Evolutionary conservation across 1,284 basidiomycete genomes (phyloP).

Genomic region (Kalmanozyma brasiliensis): DNA sequence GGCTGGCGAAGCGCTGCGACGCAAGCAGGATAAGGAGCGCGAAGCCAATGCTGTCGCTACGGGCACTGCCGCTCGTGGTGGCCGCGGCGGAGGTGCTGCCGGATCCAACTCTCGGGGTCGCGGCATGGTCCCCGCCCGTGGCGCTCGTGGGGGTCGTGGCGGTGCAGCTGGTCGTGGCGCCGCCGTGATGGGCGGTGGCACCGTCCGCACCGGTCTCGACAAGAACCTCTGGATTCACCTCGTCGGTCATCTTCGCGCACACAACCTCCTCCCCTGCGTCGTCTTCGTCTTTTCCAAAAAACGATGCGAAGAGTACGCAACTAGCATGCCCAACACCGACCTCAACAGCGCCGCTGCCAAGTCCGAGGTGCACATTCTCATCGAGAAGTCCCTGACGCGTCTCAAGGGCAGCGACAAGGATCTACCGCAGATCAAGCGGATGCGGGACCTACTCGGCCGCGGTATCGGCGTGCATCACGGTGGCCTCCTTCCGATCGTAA

Average conservation of each 20-base stretch:
- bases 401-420: slow-evolving; percentile 88
- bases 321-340: slow-evolving; percentile 86
- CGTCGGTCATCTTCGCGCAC: slow-evolving; percentile 85
- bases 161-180: slow-evolving; percentile 72
- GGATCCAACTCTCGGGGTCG: slow-evolving; percentile 47
- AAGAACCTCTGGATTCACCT: slow-evolving; percentile 95
- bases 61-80: slow-evolving; percentile 73
- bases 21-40: slow-evolving; percentile 97
- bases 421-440: slow-evolving; percentile 92
- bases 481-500: slow-evolving; percentile 93
- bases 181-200: slow-evolving; percentile 36
- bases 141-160: slow-evolving; percentile 68
- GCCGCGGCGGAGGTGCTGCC: slow-evolving; percentile 64
- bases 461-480: slow-evolving; percentile 99
- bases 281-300: slow-evolving; percentile 98
- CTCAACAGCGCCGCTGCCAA: slow-evolving; percentile 86
- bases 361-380: slow-evolving; percentile 93
- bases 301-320: slow-evolving; percentile 94
- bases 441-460: slow-evolving; percentile 87
- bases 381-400: slow-evolving; percentile 89
- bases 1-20: slow-evolving; percentile 84
- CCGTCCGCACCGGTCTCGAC: slow-evolving; percentile 73
- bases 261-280: slow-evolving; percentile 87
- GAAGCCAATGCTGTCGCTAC: slow-evolving; percentile 82
- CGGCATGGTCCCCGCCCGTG: slow-evolving; percentile 58